A percentile compares a stretch with the other conserved stretches of the same genome.
phyloP scores from a whole-genome alignment of 2,329 filamentous ascomycete species.

The Colletotrichum incanum region DNA sequence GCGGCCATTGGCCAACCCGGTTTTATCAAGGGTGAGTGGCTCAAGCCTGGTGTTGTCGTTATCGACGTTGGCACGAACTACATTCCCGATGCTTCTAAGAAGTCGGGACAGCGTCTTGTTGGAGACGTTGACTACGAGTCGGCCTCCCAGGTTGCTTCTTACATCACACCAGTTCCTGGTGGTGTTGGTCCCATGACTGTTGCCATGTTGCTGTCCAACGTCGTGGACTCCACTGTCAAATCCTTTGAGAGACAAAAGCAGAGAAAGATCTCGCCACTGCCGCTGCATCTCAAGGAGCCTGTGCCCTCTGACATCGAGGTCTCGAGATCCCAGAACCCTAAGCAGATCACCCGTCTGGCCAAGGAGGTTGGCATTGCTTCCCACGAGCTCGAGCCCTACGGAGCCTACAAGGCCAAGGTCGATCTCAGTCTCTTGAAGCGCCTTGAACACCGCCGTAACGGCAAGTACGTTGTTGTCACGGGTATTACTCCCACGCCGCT shows the following conservation, averaged over 20 bases:
- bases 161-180: conserved; percentile 96
- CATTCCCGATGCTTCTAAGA: conserved; percentile 89
- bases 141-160: conserved; percentile 87
- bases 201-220: conserved; percentile 97
- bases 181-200: conserved; percentile 99
- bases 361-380: conserved; percentile 88
- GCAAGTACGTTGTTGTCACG: conserved; percentile 92
- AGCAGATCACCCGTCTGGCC: conserved; percentile 88
- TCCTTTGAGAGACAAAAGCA: conserved; percentile 89
- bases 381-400: conserved; percentile 95
- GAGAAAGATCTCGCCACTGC: conserved; percentile 85
- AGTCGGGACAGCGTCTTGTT: conserved; percentile 92
- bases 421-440: conserved; percentile 86
- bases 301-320: conserved; percentile 98
- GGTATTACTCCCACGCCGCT: conserved; percentile 97
- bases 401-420: conserved; percentile 96
- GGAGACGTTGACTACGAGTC: conserved; percentile 95
- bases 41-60: conserved; percentile 95
- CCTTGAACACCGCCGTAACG: conserved; percentile 88
- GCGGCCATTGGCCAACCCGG: conserved; percentile 90
- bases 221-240: conserved; percentile 85
- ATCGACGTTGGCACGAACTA: conserved; percentile 99
- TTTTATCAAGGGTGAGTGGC: conserved; percentile 95
- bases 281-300: conserved; percentile 82
- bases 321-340: conserved; percentile 91